Evolutionary conservation across 148 eudicot species (phyloP).

Genomic region (Fagopyrum esculentum): DNA sequence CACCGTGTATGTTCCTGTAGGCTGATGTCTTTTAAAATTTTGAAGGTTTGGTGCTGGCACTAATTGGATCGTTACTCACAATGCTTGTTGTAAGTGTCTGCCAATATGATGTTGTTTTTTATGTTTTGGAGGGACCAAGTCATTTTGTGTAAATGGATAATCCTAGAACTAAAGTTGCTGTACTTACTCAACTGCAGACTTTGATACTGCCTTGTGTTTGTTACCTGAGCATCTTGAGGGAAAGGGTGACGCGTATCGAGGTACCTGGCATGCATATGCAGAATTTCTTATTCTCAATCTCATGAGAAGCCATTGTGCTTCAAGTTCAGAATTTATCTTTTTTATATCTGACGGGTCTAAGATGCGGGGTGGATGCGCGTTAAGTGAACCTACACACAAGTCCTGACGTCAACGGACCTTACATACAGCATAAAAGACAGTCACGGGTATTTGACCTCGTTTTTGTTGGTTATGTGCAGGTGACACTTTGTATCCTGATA

Average conservation of each 20-base stretch:
- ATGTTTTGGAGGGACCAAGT: no score
- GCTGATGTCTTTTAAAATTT: neutral
- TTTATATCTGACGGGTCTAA: no score
- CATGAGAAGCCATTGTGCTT: no score
- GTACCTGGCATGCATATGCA: conserved; percentile 13
- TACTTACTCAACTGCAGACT: conserved; percentile 22
- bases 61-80: conserved; percentile 78
- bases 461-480: conserved; percentile 8
- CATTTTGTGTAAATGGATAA: neutral
- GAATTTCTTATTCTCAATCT: neutral
- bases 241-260: conserved; percentile 27
- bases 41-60: conserved; percentile 81
- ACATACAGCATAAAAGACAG: no score
- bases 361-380: no score
- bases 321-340: no score
- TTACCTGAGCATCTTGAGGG: conserved; percentile 33
- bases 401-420: no score
- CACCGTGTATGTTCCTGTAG: neutral
- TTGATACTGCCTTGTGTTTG: conserved; percentile 37
- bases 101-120: neutral
- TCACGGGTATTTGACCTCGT: neutral
- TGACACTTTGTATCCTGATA: neutral
- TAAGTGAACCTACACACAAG: no score
- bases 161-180: neutral
- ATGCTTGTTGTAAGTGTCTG: conserved; percentile 64